These are phyloP conservation scores for Ophiostoma sp. DNA, from an alignment of 2,329 filamentous ascomycete genomes.

Conservation along the genomic window DNA sequence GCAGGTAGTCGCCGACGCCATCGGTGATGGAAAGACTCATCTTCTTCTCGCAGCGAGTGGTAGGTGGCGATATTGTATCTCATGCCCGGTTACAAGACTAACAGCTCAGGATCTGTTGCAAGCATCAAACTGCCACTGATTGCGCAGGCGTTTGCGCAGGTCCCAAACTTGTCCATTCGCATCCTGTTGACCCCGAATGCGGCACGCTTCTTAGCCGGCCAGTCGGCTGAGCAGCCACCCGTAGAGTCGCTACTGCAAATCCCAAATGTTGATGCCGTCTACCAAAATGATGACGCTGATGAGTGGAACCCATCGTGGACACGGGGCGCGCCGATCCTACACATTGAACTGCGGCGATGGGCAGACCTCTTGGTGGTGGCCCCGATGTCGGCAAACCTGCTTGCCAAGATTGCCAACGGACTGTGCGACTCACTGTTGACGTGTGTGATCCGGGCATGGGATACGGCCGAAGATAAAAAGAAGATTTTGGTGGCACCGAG, in stretches of 20 bases:
- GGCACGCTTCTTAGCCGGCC: conserved; percentile 67
- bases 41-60: conserved; percentile 39
- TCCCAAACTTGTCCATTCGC: conserved; percentile 66
- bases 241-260: conserved; percentile 54
- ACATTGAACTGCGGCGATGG: conserved; percentile 80
- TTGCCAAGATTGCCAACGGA: conserved; percentile 78
- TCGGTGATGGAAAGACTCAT: conserved; percentile 40
- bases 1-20: conserved; percentile 33
- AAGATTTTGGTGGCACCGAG: conserved; percentile 64
- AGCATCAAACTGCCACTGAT: conserved; percentile 77
- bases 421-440: conserved; percentile 72
- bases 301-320: conserved; percentile 71
- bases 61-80: conserved; percentile 1
- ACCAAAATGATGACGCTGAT: conserved; percentile 72
- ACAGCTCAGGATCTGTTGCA: conserved; percentile 58
- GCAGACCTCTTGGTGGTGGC: conserved; percentile 75
- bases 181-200: conserved; percentile 73
- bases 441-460: conserved; percentile 78
- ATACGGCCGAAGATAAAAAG: conserved; percentile 59
- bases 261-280: conserved; percentile 72
- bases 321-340: conserved; percentile 72
- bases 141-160: conserved; percentile 47
- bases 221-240: conserved; percentile 70
- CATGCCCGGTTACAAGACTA: too few relatives aligned
- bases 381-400: conserved; percentile 75